Percentiles rank a stretch among this genome's conserved stretches.
These are phyloP conservation scores for Lactifluus volemus DNA, from an alignment of 768 basidiomycete genomes.

Conservation along the genomic window DNA sequence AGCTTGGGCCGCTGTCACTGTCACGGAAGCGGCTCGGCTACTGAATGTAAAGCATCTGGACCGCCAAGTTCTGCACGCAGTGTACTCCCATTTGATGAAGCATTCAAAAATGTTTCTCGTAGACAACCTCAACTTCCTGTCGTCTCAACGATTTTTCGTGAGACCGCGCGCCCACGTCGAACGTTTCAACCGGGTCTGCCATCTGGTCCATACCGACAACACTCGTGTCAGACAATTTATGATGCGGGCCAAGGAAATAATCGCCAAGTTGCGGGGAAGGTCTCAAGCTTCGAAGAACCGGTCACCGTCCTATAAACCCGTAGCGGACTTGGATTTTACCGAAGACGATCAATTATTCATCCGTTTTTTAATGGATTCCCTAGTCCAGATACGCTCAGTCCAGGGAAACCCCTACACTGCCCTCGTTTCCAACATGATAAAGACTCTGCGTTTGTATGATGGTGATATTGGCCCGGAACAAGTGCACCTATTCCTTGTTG, in stretches of 20 bases:
- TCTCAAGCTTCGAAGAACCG: constrained; percentile 5
- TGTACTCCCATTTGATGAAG: constrained; percentile 60
- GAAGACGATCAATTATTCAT: constrained; percentile 49
- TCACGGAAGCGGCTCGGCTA: constrained; percentile 42
- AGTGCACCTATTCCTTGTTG: constrained; percentile 45
- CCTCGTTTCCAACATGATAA: constrained; percentile 47
- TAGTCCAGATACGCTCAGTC: constrained; percentile 37
- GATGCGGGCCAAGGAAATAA: constrained; percentile 38
- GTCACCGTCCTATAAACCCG: constrained; percentile 26
- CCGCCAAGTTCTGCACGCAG: constrained; percentile 34
- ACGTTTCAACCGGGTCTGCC: constrained; percentile 38
- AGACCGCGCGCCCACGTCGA: constrained; percentile 52
- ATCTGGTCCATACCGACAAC: constrained; percentile 37
- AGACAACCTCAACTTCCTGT: constrained; percentile 35
- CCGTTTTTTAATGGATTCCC: constrained; percentile 45
- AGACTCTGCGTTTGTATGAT: constrained; percentile 37
- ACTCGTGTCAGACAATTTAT: constrained; percentile 42
- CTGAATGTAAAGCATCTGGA: not conserved
- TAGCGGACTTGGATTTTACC: constrained; percentile 35
- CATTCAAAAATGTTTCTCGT: constrained; percentile 45
- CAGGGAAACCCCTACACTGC: constrained; percentile 59
- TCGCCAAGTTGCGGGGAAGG: constrained; percentile 20
- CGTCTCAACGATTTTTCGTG: constrained; percentile 47
- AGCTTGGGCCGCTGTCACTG: constrained; percentile 48
- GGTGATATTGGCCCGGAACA: constrained; percentile 27